A percentile compares a stretch with the other conserved stretches of the same genome.
Conservation (phyloP, 2,329 filamentous ascomycete species). For the Penicillium sp. region DNA sequence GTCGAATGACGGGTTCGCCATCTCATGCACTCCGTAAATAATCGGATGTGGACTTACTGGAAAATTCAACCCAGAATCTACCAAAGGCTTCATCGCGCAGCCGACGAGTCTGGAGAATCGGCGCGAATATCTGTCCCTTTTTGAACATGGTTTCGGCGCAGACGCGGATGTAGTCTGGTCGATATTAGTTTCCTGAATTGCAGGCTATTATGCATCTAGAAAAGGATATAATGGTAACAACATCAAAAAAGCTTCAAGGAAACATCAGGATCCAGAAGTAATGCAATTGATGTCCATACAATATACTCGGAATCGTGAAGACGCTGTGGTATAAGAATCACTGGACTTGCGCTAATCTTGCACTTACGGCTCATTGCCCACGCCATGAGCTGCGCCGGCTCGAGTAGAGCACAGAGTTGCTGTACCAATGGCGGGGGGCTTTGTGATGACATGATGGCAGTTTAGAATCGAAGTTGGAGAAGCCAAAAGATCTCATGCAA, state of each 20-base stretch:
- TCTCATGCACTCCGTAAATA: too few relatives aligned
- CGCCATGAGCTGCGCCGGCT: constrained; percentile 23
- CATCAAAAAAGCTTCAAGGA: too few relatives aligned
- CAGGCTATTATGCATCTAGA: too few relatives aligned
- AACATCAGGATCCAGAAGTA: too few relatives aligned
- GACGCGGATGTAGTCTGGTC: constrained; percentile 30
- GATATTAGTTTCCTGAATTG: constrained; percentile 11
- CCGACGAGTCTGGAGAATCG: constrained; percentile 26
- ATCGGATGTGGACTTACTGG: constrained; percentile 22
- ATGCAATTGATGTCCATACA: background rate
- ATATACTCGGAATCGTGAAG: too few relatives aligned
- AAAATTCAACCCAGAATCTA: constrained; percentile 39
- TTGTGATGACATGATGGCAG: background rate
- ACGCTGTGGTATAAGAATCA: background rate
- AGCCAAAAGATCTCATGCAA: constrained; percentile 9
- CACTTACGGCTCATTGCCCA: constrained; percentile 28
- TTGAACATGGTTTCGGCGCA: constrained; percentile 31
- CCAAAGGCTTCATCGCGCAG: constrained; percentile 40
- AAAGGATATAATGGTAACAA: too few relatives aligned
- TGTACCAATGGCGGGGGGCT: constrained; percentile 12
- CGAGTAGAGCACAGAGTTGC: constrained; percentile 19
- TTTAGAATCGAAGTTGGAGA: too few relatives aligned
- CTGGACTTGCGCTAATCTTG: too few relatives aligned
- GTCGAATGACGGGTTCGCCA: too few relatives aligned
- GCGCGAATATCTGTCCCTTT: constrained; percentile 33